Evolutionary conservation across 371 early-diverging fungal genomes (phyloP), one percentile per base, ranked within the genome.

Genomic region (Smittium culicis): DNA sequence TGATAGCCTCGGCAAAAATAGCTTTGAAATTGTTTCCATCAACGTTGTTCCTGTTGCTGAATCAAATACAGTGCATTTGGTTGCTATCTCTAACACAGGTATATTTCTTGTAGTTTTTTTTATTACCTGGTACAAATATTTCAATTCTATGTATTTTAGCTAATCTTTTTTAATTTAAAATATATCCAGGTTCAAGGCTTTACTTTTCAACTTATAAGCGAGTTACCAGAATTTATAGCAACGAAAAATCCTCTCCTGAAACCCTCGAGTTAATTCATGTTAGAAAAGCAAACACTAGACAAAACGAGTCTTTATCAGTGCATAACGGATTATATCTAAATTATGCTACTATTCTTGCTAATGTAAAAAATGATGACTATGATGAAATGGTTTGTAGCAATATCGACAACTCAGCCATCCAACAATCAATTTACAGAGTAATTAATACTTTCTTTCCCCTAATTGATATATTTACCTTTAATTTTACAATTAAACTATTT

Each of bases 51-150:
- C 85, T 0, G 66, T 68, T 16, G 28, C 69, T 1, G 92, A 90
- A 73, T 88, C 88, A 5, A 78, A 79, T 28, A 68, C 70, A 1
- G 68, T 89, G 28, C 79, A 85, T 66, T 69, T 90, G 3, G 79
- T 93, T 29, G 92, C 84, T 8, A 71, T 92, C 28, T 85, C 91
- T 0, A 70, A 79, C 32, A 80, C 77, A 65, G 91, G 92, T 8
- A 80, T 79, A 61, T n/a, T 86, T 92, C 2, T 71, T 92, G 25
- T 92, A 89, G 69, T 91, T 91, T 67, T 45, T 5, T 45, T 45
- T 11, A 45, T 45, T 45, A n/a, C n/a, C n/a, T n/a, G n/a, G n/a
- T n/a, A n/a, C n/a, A n/a, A n/a, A n/a, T n/a, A n/a, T n/a, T n/a
- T n/a, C n/a, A n/a, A n/a, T n/a, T n/a, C n/a, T 45, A 45, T 11